Conservation (phyloP, 106 monocot species). For the Allium sativum region DNA sequence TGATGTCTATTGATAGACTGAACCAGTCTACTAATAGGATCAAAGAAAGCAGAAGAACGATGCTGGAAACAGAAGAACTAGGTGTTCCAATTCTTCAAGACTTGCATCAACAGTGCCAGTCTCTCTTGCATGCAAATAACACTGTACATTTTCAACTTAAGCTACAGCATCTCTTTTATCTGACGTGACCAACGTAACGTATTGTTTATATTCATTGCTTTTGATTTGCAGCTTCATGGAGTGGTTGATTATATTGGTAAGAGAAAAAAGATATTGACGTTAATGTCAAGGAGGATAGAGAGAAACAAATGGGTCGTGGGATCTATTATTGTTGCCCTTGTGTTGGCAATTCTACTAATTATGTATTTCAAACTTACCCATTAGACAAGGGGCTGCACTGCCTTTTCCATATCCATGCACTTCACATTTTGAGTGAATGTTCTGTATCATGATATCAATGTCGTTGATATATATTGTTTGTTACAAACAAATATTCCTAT, state of each 20-base stretch:
- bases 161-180: not conserved
- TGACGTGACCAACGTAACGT: too few relatives aligned
- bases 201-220: not conserved
- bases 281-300: constrained; percentile 81
- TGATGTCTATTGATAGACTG: constrained; percentile 72
- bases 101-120: constrained; percentile 80
- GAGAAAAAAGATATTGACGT: constrained; percentile 62
- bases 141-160: constrained; percentile 37
- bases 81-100: constrained; percentile 82
- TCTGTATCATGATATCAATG: too few relatives aligned
- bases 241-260: constrained; percentile 78
- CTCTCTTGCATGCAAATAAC: constrained; percentile 77
- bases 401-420: too few relatives aligned
- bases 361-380: constrained; percentile 66
- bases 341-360: constrained; percentile 60
- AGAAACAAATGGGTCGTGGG: constrained; percentile 92
- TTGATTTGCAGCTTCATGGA: constrained; percentile 58
- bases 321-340: constrained; percentile 33
- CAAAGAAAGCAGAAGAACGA: constrained; percentile 66
- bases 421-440: too few relatives aligned
- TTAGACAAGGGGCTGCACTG: not conserved
- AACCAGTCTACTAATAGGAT: constrained; percentile 74
- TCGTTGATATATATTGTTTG: too few relatives aligned
- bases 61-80: constrained; percentile 81
- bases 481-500: too few relatives aligned